These are phyloP conservation scores for Candida coquimbonensis DNA, from an alignment of 805 yeast genomes.

Conservation along the genomic window DNA sequence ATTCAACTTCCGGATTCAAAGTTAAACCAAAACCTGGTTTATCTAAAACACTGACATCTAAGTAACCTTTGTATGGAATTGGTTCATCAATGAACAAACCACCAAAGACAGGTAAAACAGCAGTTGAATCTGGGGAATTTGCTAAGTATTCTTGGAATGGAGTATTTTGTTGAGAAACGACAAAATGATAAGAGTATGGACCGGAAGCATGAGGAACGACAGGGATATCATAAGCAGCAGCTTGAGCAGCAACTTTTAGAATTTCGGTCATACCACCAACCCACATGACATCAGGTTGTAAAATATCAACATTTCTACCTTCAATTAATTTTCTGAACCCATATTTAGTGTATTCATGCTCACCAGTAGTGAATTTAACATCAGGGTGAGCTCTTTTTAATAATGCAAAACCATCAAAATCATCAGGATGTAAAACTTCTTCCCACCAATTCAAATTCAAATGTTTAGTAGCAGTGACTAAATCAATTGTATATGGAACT, in stretches of 20 bases:
- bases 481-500: constrained; percentile 40
- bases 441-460: constrained; percentile 47
- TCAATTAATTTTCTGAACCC: constrained; percentile 46
- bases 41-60: constrained; percentile 33
- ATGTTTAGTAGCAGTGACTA: constrained; percentile 36
- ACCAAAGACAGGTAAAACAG: constrained; percentile 42
- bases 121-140: constrained; percentile 40
- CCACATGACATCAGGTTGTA: constrained; percentile 51
- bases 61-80: constrained; percentile 37
- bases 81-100: constrained; percentile 39
- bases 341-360: constrained; percentile 44
- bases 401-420: constrained; percentile 39
- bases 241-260: constrained; percentile 39
- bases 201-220: constrained; percentile 51
- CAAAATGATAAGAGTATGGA: constrained; percentile 45
- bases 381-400: constrained; percentile 41
- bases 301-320: constrained; percentile 39
- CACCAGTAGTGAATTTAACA: constrained; percentile 46
- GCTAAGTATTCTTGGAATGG: constrained; percentile 48
- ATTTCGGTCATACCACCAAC: constrained; percentile 46
- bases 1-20: constrained; percentile 34
- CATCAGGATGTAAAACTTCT: constrained; percentile 46
- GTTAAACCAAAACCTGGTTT: constrained; percentile 47
- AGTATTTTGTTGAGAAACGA: constrained; percentile 41
- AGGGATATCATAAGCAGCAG: constrained; percentile 47